Evolutionary conservation across 495 filamentous ascomycete genomes (phyloP).

Genomic region (Trypethelium eluteriae): DNA sequence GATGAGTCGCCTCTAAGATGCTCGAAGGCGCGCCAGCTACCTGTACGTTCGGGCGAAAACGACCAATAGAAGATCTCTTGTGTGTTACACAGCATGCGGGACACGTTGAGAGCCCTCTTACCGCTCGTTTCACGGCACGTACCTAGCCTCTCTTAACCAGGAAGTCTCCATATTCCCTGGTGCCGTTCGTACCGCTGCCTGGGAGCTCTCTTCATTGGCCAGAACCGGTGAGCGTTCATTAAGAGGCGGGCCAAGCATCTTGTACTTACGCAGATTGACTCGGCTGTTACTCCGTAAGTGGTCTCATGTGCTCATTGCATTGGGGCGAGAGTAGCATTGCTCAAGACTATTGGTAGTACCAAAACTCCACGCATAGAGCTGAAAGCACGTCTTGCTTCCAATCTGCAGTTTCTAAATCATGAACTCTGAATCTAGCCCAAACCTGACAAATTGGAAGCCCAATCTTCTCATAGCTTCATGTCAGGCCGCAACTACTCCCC

Average conservation of each 20-base stretch:
- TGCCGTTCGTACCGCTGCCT: not conserved
- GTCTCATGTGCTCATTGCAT: no score
- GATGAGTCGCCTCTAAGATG: not conserved
- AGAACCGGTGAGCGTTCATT: not conserved
- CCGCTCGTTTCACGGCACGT: not conserved
- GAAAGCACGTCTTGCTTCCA: no score
- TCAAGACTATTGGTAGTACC: no score
- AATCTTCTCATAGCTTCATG: not conserved
- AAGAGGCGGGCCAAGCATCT: not conserved
- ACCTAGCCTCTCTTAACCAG: not conserved
- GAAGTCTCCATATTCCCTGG: not conserved
- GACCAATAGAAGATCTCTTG: not conserved
- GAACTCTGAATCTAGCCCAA: not conserved
- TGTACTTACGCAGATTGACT: not conserved
- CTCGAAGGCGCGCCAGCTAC: not conserved
- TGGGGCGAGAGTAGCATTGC: no score
- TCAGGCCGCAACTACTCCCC: not conserved
- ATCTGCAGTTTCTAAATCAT: no score
- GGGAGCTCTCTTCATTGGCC: not conserved
- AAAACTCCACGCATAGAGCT: no score
- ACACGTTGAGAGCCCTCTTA: not conserved
- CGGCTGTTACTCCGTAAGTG: not conserved
- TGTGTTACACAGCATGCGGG: not conserved
- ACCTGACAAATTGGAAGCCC: not conserved
- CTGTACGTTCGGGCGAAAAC: not conserved